Evolutionary conservation across 1,139 yeast species (phyloP), one percentile per base, ranked within the genome.

Genomic region (Pichia sp.): DNA sequence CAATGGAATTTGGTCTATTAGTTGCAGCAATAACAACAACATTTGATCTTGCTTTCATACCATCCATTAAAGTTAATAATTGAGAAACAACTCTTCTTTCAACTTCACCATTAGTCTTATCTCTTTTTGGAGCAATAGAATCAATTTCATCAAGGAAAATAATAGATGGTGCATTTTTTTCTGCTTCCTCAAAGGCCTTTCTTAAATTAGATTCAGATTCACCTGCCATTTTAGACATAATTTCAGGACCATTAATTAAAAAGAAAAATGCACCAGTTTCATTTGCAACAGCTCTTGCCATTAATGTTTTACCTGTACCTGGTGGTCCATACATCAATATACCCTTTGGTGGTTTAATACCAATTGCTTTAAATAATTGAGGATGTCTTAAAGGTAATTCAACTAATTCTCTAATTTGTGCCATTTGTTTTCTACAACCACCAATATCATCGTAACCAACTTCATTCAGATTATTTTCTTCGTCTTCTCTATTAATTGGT

Each of bases 221-320:
- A 73, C 99, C 99, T 40, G 99, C 98, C 99, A 92, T 92, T 71
- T 92, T 92, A 47, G 97, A 89, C 98, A 92, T 92, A 63, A 92
- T 95, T 70, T 92, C 98, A n/a, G 99, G 99, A 67, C 98, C 99
- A 65, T 92, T 92, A 65, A 92, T 92, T 62, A 92, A 77, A 67
- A 92, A 92, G 79, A 92, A 92, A 67, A 92, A 92, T 1, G 98
- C 99, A 61, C 98, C 98, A 28, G 98, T 92, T 69, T 92, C 99
- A 60, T 92, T 92, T 41, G 99, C 99, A 45, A 92, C 98, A 10
- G 98, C 99, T 65, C 98, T 82, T 3, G 99, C 99, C 96, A 92
- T 90, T 56, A 92, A 76, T n/a, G 97, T 89, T 68, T 89, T 89
- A 82, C 97, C 97, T 23, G 97, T 89, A 76, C 97, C 97, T 34